A percentile compares a stretch with the other conserved stretches of the same genome.
phyloP scores from a whole-genome alignment of 2,329 filamentous ascomycete genomes.

The Atkinsonella texensis region DNA sequence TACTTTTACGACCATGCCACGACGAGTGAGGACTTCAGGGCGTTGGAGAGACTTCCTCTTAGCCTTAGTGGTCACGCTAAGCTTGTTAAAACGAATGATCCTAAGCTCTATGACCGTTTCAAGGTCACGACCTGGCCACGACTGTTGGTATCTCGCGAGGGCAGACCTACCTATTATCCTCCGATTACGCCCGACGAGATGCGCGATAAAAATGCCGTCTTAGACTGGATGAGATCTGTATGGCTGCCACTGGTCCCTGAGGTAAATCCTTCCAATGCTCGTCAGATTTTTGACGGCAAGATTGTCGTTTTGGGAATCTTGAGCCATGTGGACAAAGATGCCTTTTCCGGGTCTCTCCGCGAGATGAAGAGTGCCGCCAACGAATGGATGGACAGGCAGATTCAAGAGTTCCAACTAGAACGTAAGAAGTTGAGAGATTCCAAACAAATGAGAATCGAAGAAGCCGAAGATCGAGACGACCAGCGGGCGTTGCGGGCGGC shows the following conservation, averaged over 20 bases:
- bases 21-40: conserved; percentile 80
- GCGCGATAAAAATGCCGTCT: conserved; percentile 67
- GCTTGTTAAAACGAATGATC: conserved; percentile 81
- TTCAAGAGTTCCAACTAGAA: conserved; percentile 82
- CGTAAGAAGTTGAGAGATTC: conserved; percentile 85
- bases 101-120: conserved; percentile 64
- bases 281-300: conserved; percentile 90
- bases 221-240: conserved; percentile 89
- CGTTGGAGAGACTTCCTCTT: conserved; percentile 74
- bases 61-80: conserved; percentile 85
- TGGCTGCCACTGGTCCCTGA: conserved; percentile 96
- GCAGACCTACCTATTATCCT: conserved; percentile 80
- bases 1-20: conserved; percentile 98
- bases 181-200: conserved; percentile 82
- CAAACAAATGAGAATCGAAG: conserved; percentile 91
- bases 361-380: conserved; percentile 93
- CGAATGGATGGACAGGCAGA: conserved; percentile 97
- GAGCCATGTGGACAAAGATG: conserved; percentile 64
- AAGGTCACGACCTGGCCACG: conserved; percentile 98
- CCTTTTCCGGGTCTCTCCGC: conserved; percentile 65
- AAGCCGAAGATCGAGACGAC: conserved; percentile 87
- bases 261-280: conserved; percentile 78
- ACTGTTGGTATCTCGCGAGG: conserved; percentile 77
- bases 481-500: conserved; percentile 75
- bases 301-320: conserved; percentile 89